Base-by-base conservation (phyloP, 768 basidiomycete species). In the Suillus lakei region DNA sequence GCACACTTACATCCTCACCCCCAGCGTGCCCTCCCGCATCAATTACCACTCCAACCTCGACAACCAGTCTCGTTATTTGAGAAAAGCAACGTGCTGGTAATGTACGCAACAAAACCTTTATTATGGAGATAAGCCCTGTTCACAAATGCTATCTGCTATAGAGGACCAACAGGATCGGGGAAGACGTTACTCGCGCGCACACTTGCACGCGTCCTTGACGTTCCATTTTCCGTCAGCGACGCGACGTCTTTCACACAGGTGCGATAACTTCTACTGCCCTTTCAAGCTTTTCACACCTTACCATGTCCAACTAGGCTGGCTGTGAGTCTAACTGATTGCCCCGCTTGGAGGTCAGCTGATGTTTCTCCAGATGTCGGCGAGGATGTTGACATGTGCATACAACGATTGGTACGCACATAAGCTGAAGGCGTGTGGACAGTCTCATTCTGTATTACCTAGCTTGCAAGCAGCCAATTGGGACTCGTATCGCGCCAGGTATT, bases 211-310 rank as follows among this genome's bases (percentile, higher is more conserved):
- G 89, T 96, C 6, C 81, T 99, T 8, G 92, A 98, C 73, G 95
- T 98, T 0, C 97, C 97, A 1, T 99, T 98, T 76, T 96, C 96
- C 21, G 86, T 91, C 66, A 93, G 89, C 71, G 96, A 98, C 71
- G 97, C 96, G 26, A 98, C 96, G 23, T 87, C 95, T 4, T 94
- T 98, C 71, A 99, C 97, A 13, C 93, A 95, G 81, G 93, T 91
- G 66, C 64, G 81, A 32, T 39, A 18, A 44, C 69, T 43, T 44
- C 66, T 34, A 26, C 34, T 59, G 39, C 32, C 18, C 41, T 54
- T 53, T 30, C 38, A 28, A 54, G 54, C 54, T 28, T 30, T 26
- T 50, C 36, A 59, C 59, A 36, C 60, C 23, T 70, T n/a, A 66
- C 61, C 44, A 62, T 64, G 64, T 73, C 23, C 54, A 59, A 2